phyloP scores from a whole-genome alignment of 2,329 filamentous ascomycete species.

The Claviceps purpurea region DNA sequence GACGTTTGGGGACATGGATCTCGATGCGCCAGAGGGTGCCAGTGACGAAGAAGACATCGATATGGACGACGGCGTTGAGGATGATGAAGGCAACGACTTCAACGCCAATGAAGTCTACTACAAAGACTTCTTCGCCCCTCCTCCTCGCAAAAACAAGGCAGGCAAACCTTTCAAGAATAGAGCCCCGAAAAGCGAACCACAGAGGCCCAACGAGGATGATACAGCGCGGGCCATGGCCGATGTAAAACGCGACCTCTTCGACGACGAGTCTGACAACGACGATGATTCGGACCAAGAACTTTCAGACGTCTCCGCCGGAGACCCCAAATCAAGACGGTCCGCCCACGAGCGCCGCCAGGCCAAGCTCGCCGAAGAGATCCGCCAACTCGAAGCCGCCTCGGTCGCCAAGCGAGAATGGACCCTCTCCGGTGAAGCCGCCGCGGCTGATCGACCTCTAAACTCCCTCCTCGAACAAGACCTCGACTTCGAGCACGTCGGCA shows the following conservation, averaged over 20 bases:
- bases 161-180: slow-evolving; percentile 27
- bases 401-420: slow-evolving; percentile 88
- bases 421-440: slow-evolving; percentile 74
- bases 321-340: slow-evolving; percentile 62
- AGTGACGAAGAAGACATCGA: slow-evolving; percentile 49
- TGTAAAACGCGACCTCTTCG: slow-evolving; percentile 81
- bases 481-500: slow-evolving; percentile 90
- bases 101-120: slow-evolving; percentile 88
- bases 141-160: slow-evolving; percentile 53
- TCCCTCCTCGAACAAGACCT: slow-evolving; percentile 89
- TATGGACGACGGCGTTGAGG: slow-evolving; percentile 26
- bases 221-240: slow-evolving; percentile 74
- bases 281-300: slow-evolving; percentile 53
- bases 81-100: slow-evolving; percentile 43
- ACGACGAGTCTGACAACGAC: slow-evolving; percentile 54
- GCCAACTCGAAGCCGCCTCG: slow-evolving; percentile 75
- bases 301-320: slow-evolving; percentile 52
- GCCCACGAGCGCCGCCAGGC: slow-evolving; percentile 79
- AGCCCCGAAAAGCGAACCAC: slow-evolving; percentile 25
- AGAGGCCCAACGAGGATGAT: slow-evolving; percentile 45
- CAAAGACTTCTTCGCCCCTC: slow-evolving; percentile 86
- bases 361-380: slow-evolving; percentile 79
- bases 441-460: slow-evolving; percentile 71
- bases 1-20: slow-evolving; percentile 68
- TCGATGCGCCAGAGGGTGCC: slow-evolving; percentile 59